A percentile compares a stretch with the other conserved stretches of the same genome.
phyloP scores from a whole-genome alignment of 2,329 filamentous ascomycete genomes.

The Paramyrothecium roridum region DNA sequence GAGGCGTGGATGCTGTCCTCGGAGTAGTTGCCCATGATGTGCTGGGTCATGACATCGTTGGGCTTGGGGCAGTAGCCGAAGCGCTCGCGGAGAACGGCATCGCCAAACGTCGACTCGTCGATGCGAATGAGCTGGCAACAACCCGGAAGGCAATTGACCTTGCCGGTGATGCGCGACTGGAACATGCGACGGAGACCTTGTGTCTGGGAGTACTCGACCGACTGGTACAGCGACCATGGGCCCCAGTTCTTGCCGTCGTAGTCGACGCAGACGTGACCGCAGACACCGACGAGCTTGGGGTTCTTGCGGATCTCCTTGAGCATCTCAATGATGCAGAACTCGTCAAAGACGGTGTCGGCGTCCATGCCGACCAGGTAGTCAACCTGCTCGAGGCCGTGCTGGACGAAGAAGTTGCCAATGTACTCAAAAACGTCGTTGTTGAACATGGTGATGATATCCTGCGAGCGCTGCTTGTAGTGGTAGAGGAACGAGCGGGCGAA shows the following conservation, averaged over 20 bases:
- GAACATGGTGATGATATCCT: constrained; percentile 41
- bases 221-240: constrained; percentile 44
- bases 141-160: constrained; percentile 45
- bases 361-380: constrained; percentile 45
- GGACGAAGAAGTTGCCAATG: constrained; percentile 33
- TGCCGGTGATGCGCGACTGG: constrained; percentile 45
- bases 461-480: constrained; percentile 41
- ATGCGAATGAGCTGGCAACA: constrained; percentile 49
- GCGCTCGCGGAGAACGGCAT: constrained; percentile 39
- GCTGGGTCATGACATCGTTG: constrained; percentile 44
- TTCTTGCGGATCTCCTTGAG: constrained; percentile 38
- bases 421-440: constrained; percentile 39
- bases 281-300: constrained; percentile 41
- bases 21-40: constrained; percentile 46
- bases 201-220: constrained; percentile 44
- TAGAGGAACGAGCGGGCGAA: constrained; percentile 46
- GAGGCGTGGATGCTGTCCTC: constrained; percentile 48
- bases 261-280: constrained; percentile 45
- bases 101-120: constrained; percentile 45
- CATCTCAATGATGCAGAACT: constrained; percentile 40
- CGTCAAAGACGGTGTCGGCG: constrained; percentile 44
- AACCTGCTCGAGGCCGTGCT: constrained; percentile 33
- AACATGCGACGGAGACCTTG: constrained; percentile 45
- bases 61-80: constrained; percentile 47
- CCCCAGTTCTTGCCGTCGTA: constrained; percentile 38